Evolutionary conservation across 192 early-diverging fungal species (phyloP), one percentile per base, ranked within the genome.

Genomic region (Coemansia sp.): DNA sequence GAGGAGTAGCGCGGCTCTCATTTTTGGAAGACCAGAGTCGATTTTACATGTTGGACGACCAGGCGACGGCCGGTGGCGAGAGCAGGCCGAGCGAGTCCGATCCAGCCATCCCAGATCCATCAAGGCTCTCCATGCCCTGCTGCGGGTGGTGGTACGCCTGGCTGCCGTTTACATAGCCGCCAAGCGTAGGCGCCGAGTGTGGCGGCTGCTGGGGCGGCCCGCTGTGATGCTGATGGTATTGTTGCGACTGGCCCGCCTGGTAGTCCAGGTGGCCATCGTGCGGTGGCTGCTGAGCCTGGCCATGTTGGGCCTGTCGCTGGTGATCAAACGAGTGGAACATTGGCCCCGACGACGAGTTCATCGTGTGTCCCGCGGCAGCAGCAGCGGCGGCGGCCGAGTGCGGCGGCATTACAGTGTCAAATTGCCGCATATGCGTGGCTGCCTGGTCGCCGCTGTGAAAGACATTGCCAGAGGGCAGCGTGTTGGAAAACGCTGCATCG

Each of bases 21-120:
- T 39, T 39, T 39, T 39, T 39, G 38, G 41, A 9, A 22, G 41
- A 23, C 41, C 14, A 21, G 41, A 12, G 9, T 15, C 10, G 23
- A 23, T 45, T 52, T 67, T 59, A 75, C 64, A 75, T 64, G 50
- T 75, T 75, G n/a, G 55, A 42, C 17, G 72, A 64, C 72, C 72
- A 75, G 6, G 71, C 53, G 51, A 75, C 72, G 2, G 72, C 53
- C 3, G 72, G 72, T n/a, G 72, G 72, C 27, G 72, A 75, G 10
- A 75, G 57, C 30, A 75, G 35, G 26, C 72, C 72, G 29, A 75
- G 58, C 8, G 72, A 64, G 23, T 75, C 72, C 8, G 70, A 36
- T 7, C 53, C 53, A 4, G 60, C 44, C 26, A 64, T 62, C 4
- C 56, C 40, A 9, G 72, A 56, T 4, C 60, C 61, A 22, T 75